These are phyloP conservation scores for Coniochaeta sp. DNA, from an alignment of 2,329 filamentous ascomycete genomes.

Conservation along the genomic window DNA sequence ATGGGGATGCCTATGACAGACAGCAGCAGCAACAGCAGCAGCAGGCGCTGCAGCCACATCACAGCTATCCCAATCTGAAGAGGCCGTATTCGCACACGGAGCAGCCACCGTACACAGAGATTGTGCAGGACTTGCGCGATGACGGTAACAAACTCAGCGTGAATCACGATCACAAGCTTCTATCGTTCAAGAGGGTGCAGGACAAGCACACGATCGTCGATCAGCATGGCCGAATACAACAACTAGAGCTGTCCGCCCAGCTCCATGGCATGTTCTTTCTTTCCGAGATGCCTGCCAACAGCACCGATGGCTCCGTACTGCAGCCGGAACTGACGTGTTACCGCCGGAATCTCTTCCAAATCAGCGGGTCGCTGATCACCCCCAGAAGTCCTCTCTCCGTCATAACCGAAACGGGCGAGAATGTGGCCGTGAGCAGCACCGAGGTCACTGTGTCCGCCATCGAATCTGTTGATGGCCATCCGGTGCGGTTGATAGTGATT, in stretches of 20 bases:
- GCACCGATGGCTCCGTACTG: constrained; percentile 47
- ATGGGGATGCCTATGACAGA: constrained; percentile 46
- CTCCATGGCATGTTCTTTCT: constrained; percentile 87
- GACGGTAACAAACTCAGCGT: constrained; percentile 50
- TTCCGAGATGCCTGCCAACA: constrained; percentile 66
- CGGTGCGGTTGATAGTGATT: constrained; percentile 90
- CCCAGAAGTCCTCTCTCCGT: constrained; percentile 73
- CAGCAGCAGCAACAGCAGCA: constrained; percentile 40
- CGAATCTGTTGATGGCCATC: constrained; percentile 87
- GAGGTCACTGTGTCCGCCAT: constrained; percentile 88
- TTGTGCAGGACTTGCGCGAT: constrained; percentile 53
- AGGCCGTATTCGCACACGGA: constrained; percentile 50
- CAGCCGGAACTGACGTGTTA: constrained; percentile 91
- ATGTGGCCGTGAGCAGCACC: constrained; percentile 72
- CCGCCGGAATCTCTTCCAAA: constrained; percentile 90
- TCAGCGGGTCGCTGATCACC: constrained; percentile 80
- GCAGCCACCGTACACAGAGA: constrained; percentile 50
- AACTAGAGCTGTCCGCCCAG: constrained; percentile 61
- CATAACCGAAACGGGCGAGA: constrained; percentile 76
- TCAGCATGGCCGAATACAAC: constrained; percentile 50
- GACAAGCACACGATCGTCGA: constrained; percentile 56
- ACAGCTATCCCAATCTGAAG: constrained; percentile 50
- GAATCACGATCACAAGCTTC: constrained; percentile 53
- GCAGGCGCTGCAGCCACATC: constrained; percentile 38
- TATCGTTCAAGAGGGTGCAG: constrained; percentile 49